Evolutionary conservation across 2,329 filamentous ascomycete species (phyloP), one percentile per base, ranked within the genome.

Genomic region (Fusarium mundagurra): DNA sequence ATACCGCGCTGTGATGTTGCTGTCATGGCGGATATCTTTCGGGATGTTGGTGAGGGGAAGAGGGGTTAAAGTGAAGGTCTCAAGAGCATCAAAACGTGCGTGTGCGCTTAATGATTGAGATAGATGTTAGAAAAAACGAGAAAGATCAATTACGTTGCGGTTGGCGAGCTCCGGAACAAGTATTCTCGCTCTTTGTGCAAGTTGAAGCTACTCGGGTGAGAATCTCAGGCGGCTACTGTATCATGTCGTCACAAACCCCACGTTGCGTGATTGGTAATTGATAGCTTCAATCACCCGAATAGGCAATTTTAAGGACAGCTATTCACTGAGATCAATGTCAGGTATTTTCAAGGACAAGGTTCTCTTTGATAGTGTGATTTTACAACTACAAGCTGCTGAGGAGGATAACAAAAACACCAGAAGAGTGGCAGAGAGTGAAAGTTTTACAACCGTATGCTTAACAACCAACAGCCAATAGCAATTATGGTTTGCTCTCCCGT

Each of bases 1-100:
- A 94, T 91, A 65, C 92, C 92, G 71, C 90, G 88, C 74, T 83
- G 83, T 27, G 77, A 61, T 57, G 75, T 65, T 24, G 81, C 77
- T 51, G 80, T 76, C 85, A 87, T 86, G 61, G 47, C 61, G 58
- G 50, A 63, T 53, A 54, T 55, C 58, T 43, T 53, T 64, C 38
- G 45, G 59, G 39, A 57, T 64, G 43, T 64, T 48, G 53, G 65
- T 69, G 67, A 61, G 58, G 48, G 54, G 68, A 65, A 61, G 71
- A 76, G 64, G 50, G 61, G 68, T 58, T 60, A 62, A 43, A 22
- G 20, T 17, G 39, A 41, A 47, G 20, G 29, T 47, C 51, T 51
- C n/a, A 24, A 11, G 33, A 61, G 41, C 34, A 54, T 44, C 45
- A 43, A 48, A 29, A 27, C 27, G 11, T 41, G 31, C 20, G 38